Base-by-base conservation (phyloP, 331 rosid species). In the Malus hybrid region DNA sequence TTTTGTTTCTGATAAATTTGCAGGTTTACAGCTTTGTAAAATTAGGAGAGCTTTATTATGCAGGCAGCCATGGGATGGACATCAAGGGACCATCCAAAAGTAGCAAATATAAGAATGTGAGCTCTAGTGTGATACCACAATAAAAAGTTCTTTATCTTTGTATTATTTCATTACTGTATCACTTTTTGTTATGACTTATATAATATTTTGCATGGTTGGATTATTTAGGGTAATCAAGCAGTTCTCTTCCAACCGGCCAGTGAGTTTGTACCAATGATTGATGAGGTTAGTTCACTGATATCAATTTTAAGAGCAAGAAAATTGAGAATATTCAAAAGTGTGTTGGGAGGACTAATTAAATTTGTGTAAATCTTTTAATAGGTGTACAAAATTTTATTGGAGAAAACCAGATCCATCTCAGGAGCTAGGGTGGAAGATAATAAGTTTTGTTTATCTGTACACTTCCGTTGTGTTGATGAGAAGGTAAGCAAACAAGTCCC, bases 11-110 rank as follows among this genome's bases (percentile, higher is more conserved):
- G 31, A 20, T 11, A 65, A 33, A 3, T 42, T 80, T 84, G 56
- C 79, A 94, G 99, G 99, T 94, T 10, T 89, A 80, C 78, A 84
- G 74, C 65, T 94, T 92, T 71, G 97, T 92, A 15, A 85, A 76
- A 82, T 84, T 94, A 67, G 78, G 89, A 4, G 96, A 92, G 81
- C 84, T 94, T 29, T 94, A 90, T 69, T 94, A 94, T 31, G 99
- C 99, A 7, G 99, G 97, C 31, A 94, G 99, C 84, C 99, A 92
- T 79, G 97, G 99, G 16, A 94, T 94, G 99, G 99, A 94, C 86
- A 94, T 94, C 14, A 87, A 83, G 79, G 97, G 96, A 36, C 99
- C 99, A 80, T 82, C 92, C 33, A 86, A 90, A 81, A 77, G 74
- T 73, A 52, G 14, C 82, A 82, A 66, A 73, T 52, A 67, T 76